These are phyloP conservation scores for Lactarius hengduanensis DNA, from an alignment of 768 basidiomycete species.

Conservation along the genomic window DNA sequence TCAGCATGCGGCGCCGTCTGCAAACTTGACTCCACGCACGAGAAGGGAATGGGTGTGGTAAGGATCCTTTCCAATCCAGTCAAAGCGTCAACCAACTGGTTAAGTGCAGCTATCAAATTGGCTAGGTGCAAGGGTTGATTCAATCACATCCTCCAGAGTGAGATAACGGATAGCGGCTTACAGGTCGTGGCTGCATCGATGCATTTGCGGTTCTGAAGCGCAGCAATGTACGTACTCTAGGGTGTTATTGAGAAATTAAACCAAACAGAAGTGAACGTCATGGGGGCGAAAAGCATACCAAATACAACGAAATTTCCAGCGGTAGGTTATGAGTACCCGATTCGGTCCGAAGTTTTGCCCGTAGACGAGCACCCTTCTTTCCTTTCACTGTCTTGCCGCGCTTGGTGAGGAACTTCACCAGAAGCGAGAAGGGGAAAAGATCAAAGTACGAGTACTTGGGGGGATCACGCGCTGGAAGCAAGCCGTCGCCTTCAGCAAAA, in stretches of 20 bases:
- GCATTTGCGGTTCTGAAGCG: constrained; percentile 54
- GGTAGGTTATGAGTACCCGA: constrained; percentile 58
- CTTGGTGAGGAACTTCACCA: constrained; percentile 47
- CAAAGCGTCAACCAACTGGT: constrained; percentile 59
- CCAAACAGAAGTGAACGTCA: constrained; percentile 3
- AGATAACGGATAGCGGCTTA: constrained; percentile 36
- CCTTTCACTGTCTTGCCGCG: constrained; percentile 54
- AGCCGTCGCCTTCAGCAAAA: constrained; percentile 42
- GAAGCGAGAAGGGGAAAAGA: constrained; percentile 66
- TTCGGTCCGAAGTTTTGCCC: constrained; percentile 48
- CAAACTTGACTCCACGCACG: constrained; percentile 40
- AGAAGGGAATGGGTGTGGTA: constrained; percentile 76
- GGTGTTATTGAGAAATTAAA: constrained; percentile 11
- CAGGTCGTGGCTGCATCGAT: constrained; percentile 61
- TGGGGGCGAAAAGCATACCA: constrained; percentile 41
- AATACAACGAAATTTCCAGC: constrained; percentile 65
- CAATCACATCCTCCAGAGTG: neutral
- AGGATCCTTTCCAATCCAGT: constrained; percentile 72
- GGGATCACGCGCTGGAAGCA: constrained; percentile 55
- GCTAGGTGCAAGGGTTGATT: constrained; percentile 36
- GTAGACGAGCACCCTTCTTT: constrained; percentile 56
- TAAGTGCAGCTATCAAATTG: constrained; percentile 47
- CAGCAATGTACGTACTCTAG: constrained; percentile 68
- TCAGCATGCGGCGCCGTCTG: constrained; percentile 6
- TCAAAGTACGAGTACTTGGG: constrained; percentile 62